Evolutionary conservation across 2,329 filamentous ascomycete genomes (phyloP).

Genomic region (Pyrenochaeta sp.): DNA sequence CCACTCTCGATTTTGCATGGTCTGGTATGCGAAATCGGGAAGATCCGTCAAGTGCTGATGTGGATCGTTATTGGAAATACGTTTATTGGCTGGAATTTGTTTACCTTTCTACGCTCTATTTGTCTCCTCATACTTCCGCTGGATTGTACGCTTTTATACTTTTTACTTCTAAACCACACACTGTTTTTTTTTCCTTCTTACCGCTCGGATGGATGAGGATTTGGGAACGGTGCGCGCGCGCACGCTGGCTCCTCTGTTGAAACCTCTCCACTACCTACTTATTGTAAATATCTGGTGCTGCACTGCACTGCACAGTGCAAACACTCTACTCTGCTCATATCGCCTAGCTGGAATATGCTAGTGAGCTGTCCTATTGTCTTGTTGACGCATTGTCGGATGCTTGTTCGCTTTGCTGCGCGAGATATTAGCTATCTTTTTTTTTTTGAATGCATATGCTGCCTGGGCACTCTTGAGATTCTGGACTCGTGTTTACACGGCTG

Average conservation of each 20-base stretch:
- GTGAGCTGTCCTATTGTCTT: neutral
- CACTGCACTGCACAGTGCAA: too few relatives aligned
- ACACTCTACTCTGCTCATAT: neutral
- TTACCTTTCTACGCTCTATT: constrained; percentile 6
- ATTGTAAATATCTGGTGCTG: neutral
- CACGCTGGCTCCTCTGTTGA: neutral
- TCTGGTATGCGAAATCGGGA: constrained; percentile 32
- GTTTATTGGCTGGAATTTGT: constrained; percentile 2
- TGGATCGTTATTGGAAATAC: constrained; percentile 38
- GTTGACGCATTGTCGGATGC: too few relatives aligned
- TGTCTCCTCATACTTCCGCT: neutral
- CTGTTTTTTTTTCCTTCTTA: neutral
- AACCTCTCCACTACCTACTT: neutral
- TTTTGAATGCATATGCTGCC: too few relatives aligned
- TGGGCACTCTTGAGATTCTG: too few relatives aligned
- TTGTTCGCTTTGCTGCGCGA: too few relatives aligned
- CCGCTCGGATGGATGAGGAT: neutral
- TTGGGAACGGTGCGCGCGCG: neutral
- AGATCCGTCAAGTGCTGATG: constrained; percentile 53
- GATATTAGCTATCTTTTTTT: too few relatives aligned
- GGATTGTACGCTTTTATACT: neutral
- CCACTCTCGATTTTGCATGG: constrained; percentile 20
- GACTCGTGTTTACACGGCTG: too few relatives aligned
- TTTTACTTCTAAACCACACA: constrained; percentile 1
- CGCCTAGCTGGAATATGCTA: neutral